Evolutionary conservation across 2,329 filamentous ascomycete species (phyloP).

Genomic region (Cryphonectria carpinicola): DNA sequence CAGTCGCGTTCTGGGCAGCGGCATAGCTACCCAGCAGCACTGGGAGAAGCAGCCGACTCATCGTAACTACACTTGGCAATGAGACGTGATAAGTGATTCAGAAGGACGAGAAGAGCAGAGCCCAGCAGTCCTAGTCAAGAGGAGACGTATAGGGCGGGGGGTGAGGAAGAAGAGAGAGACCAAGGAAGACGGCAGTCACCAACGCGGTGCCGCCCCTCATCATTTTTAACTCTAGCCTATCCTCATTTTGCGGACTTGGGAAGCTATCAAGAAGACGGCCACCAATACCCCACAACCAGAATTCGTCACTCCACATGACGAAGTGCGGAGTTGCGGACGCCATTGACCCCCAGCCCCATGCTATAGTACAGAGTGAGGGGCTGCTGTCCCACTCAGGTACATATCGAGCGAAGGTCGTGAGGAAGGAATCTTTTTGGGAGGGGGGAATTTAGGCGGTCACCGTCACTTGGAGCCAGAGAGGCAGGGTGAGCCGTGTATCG

Average conservation of each 20-base stretch:
- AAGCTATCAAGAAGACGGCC: not conserved
- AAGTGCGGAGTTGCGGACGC: slow-evolving; percentile 19
- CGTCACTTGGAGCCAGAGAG: not conserved
- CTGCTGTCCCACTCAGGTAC: not conserved
- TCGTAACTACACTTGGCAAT: not conserved
- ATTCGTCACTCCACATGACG: not conserved
- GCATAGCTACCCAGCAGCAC: slow-evolving; percentile 17
- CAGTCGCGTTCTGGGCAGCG: slow-evolving; percentile 7
- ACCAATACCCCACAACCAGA: slow-evolving; percentile 13
- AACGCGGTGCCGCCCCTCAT: not conserved
- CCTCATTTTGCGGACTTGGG: not conserved
- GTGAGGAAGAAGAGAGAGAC: not conserved
- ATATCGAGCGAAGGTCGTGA: not conserved
- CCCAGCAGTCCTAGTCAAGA: not conserved
- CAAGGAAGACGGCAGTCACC: not conserved
- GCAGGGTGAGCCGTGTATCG: not conserved
- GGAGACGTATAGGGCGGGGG: not conserved
- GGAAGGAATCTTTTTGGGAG: not conserved
- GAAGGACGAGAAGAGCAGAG: not conserved
- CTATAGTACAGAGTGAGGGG: not conserved
- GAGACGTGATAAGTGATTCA: not conserved
- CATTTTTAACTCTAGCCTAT: not conserved
- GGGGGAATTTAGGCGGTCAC: not conserved
- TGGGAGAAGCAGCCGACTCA: slow-evolving; percentile 10
- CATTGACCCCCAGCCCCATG: not conserved